Conservation (phyloP, 2,329 filamentous ascomycete species). For the Lachnellula arida region DNA sequence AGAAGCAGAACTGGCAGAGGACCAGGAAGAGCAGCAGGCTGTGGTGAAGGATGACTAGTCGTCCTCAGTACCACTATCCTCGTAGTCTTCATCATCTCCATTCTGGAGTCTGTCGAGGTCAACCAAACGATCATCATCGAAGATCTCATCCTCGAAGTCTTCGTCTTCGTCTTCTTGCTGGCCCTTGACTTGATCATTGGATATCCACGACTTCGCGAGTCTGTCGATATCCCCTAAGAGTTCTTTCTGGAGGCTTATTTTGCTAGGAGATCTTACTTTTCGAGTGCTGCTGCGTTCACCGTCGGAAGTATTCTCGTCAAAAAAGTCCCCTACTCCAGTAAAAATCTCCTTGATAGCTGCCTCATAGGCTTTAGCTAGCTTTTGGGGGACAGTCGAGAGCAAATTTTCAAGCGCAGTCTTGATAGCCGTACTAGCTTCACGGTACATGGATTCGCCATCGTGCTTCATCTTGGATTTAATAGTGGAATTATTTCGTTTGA, state of each 20-base stretch:
- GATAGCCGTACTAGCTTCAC: slow-evolving; percentile 1
- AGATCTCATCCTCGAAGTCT: background rate
- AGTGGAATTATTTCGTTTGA: slow-evolving; percentile 6
- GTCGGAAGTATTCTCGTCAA: slow-evolving; percentile 10
- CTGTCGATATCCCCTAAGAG: background rate
- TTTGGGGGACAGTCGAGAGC: background rate
- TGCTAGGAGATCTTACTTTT: slow-evolving; percentile 1
- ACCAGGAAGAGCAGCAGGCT: background rate
- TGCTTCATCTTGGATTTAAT: slow-evolving; percentile 4
- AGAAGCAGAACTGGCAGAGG: too few species aligned
- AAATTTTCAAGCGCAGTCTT: background rate
- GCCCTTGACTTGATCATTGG: background rate
- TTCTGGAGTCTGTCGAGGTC: background rate
- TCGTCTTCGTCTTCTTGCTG: too few species aligned
- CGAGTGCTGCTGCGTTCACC: slow-evolving; percentile 1
- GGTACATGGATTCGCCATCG: slow-evolving; percentile 7
- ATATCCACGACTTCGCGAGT: background rate
- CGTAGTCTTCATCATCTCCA: background rate
- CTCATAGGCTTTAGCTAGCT: background rate
- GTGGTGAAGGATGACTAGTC: background rate
- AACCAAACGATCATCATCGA: background rate
- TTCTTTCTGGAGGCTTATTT: background rate
- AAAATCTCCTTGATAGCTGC: background rate
- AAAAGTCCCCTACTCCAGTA: slow-evolving; percentile 5
- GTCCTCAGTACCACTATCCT: background rate